Evolutionary conservation across 129 eudicot species (phyloP), one percentile per base, ranked within the genome.

Genomic region (Flaveria linearis): DNA sequence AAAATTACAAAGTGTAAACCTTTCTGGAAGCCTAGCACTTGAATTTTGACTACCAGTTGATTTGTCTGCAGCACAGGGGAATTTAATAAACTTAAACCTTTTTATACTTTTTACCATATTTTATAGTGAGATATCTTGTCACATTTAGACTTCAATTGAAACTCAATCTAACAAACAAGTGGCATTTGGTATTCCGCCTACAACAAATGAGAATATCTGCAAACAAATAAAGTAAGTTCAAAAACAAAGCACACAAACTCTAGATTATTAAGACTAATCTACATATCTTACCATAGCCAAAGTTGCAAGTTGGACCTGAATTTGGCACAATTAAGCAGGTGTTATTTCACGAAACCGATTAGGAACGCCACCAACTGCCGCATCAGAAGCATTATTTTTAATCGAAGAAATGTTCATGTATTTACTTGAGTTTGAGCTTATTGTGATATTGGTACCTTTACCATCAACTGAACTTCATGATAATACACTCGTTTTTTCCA

Each of bases 401-500:
- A 3, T 30, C 4, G 5, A 3, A 30, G 36, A 86, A 15, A 78
- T 64, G 81, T 80, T 89, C 36, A 86, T 85, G 63, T 85, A 84
- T 78, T 84, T 90, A 33, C 96, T 87, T 20, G 96, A 88, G 73
- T 88, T 91, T 42, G 92, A 91, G 84, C 68, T 89, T 51, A 91
- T 79, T 39, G 97, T 91, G 69, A 89, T 80, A 74, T 85, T 81
- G 33, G 98, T 91, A 78, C 84, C 76, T 46, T 96, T 81, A 76
- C 99, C 91, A 73, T 89, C 99, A 58, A 91, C 92, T 5, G 97
- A 91, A 83, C 93, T 91, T 87, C 99, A 83, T n/a, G 99, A 95
- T 82, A 91, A 81, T 3, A 81, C 84, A 83, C 97, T 89, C 97
- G 77, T 86, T 83, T 95, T 95, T 67, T 95, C 28, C 2, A 0